Evolutionary conservation across 441 rosid species (phyloP).

Genomic region (Corymbia calophylla): DNA sequence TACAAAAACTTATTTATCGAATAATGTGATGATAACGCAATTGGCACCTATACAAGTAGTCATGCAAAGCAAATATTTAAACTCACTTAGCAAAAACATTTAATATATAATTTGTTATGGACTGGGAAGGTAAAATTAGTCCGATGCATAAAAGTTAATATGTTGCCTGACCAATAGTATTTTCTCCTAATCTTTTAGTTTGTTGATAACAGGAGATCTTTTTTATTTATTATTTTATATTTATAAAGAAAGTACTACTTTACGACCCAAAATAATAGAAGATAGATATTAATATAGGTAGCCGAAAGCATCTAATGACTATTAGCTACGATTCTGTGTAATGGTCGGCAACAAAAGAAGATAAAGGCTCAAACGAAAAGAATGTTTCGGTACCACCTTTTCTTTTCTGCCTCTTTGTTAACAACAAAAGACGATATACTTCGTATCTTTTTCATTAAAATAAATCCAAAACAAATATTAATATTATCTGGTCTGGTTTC

Average conservation of each 20-base stretch:
- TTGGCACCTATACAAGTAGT: neutral
- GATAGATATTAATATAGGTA: neutral
- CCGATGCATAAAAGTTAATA: neutral
- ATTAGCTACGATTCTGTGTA: neutral
- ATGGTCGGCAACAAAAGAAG: neutral
- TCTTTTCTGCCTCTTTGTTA: neutral
- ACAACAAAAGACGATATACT: neutral
- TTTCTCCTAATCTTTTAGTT: neutral
- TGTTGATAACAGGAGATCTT: neutral
- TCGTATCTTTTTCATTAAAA: neutral
- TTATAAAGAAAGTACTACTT: neutral
- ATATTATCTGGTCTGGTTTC: neutral
- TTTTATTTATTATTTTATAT: too few species aligned
- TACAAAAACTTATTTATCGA: neutral
- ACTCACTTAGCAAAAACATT: neutral
- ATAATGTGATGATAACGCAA: neutral
- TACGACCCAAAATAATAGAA: neutral
- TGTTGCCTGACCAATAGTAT: neutral
- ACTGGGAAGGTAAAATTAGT: neutral
- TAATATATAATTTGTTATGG: neutral
- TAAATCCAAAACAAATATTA: neutral
- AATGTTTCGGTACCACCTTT: neutral
- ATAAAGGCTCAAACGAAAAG: neutral
- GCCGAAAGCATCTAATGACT: neutral
- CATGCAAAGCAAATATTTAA: neutral